Conservation (phyloP, 768 basidiomycete species). For the Termitomyces heimii region DNA sequence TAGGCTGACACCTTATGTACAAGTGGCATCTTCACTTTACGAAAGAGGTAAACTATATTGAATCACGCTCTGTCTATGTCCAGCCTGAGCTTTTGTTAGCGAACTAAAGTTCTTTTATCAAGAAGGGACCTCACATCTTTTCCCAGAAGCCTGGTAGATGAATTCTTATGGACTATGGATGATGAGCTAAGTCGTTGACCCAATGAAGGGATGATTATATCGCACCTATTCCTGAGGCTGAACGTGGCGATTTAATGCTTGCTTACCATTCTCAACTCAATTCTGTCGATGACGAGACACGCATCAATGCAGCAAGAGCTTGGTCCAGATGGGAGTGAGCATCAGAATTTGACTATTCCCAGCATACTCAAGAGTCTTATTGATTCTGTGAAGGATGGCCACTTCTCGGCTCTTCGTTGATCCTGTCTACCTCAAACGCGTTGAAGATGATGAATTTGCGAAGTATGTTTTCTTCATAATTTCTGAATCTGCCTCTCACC, state of each 20-base stretch:
- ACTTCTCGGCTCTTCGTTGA: slow-evolving; percentile 74
- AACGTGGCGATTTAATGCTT: slow-evolving; percentile 72
- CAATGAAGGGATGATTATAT: slow-evolving; percentile 73
- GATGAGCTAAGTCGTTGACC: not conserved
- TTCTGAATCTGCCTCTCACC: not conserved
- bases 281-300: slow-evolving; percentile 59
- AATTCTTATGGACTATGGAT: not conserved
- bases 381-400: slow-evolving; percentile 52
- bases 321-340: slow-evolving; percentile 92
- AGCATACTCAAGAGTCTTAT: not conserved
- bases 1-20: not conserved
- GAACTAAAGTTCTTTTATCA: slow-evolving; percentile 94
- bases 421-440: slow-evolving; percentile 58
- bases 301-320: slow-evolving; percentile 69
- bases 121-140: slow-evolving; percentile 73
- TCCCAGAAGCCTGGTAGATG: slow-evolving; percentile 80
- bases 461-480: slow-evolving; percentile 38
- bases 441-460: slow-evolving; percentile 69
- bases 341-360: not conserved
- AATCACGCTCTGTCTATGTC: not conserved
- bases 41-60: slow-evolving; percentile 50
- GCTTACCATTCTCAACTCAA: slow-evolving; percentile 83
- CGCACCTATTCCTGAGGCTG: slow-evolving; percentile 71
- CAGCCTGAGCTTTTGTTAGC: slow-evolving; percentile 19
- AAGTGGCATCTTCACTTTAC: slow-evolving; percentile 86